phyloP scores from a whole-genome alignment of 768 basidiomycete genomes.

The Phaeotremella skinneri region DNA sequence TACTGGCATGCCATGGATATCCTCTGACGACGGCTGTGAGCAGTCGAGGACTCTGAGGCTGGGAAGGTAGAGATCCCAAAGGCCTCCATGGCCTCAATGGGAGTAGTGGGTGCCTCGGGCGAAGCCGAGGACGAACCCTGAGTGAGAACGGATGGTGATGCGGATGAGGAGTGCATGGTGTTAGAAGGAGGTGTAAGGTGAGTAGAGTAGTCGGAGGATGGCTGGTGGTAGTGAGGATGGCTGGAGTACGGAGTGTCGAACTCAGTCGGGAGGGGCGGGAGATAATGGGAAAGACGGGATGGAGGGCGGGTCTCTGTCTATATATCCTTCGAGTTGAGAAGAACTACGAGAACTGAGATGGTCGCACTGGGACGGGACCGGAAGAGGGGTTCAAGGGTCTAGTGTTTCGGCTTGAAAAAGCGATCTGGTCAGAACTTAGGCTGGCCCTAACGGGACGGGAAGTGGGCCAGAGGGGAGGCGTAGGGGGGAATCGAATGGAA shows the following conservation, averaged over 20 bases:
- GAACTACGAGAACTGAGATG: not conserved
- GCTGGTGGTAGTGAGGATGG: slow-evolving; percentile 3
- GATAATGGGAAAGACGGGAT: not conserved
- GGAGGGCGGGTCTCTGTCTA: not conserved
- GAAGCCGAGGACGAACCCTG: slow-evolving; percentile 15
- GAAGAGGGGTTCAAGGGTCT: not conserved
- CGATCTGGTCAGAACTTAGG: not conserved
- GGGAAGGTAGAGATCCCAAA: slow-evolving; percentile 20
- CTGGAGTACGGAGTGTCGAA: not conserved
- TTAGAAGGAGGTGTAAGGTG: not conserved
- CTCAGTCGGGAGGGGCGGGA: slow-evolving; percentile 2
- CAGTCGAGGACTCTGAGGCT: slow-evolving; percentile 15
- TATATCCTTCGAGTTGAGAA: not conserved
- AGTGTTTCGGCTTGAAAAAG: not conserved
- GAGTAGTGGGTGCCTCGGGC: slow-evolving; percentile 11
- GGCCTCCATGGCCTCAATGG: slow-evolving; percentile 18
- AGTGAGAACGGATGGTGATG: slow-evolving; percentile 33
- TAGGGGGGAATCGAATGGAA: not conserved
- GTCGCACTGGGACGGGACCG: not conserved
- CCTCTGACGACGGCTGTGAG: slow-evolving; percentile 31
- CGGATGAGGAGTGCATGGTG: slow-evolving; percentile 19
- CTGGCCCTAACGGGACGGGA: not conserved
- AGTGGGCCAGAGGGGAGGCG: not conserved
- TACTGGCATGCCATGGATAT: slow-evolving; percentile 47
- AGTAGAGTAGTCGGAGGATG: too few relatives aligned